Percentiles rank a stretch among this genome's conserved stretches.
Conservation (phyloP, 345 rosid species). For the Alliaria petiolata region DNA sequence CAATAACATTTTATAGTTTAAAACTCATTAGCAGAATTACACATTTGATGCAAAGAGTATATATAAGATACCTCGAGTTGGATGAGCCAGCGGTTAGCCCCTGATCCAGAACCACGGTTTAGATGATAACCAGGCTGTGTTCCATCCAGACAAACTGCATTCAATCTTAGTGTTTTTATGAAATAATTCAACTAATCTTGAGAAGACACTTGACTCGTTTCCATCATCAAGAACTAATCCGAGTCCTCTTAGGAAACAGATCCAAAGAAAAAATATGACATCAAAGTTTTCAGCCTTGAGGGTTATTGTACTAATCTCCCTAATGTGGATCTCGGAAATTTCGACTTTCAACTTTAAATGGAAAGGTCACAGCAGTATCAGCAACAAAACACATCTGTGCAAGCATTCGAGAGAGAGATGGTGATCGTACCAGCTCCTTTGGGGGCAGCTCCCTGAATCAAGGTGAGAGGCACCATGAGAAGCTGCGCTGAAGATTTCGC, state of each 20-base stretch:
- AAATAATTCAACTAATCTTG: background rate
- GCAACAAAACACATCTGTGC: background rate
- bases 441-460: conserved; percentile 73
- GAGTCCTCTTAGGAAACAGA: background rate
- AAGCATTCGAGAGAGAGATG: background rate
- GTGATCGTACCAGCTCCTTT: conserved; percentile 69
- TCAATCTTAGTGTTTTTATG: background rate
- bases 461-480: conserved; percentile 72
- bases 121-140: conserved; percentile 86
- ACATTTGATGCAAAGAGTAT: background rate
- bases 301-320: background rate
- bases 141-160: conserved; percentile 83
- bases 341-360: no score
- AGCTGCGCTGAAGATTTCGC: conserved; percentile 35
- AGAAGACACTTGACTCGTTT: background rate
- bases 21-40: background rate
- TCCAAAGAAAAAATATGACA: background rate
- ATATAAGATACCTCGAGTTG: conserved; percentile 62
- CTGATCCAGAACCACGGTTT: conserved; percentile 67
- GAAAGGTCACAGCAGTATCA: background rate
- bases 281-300: background rate
- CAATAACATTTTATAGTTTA: background rate
- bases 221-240: background rate
- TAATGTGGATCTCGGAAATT: background rate
- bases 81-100: conserved; percentile 78